These are phyloP conservation scores for Solanum bulbocastanum DNA, from an alignment of 257 asterid genomes.

Conservation along the genomic window DNA sequence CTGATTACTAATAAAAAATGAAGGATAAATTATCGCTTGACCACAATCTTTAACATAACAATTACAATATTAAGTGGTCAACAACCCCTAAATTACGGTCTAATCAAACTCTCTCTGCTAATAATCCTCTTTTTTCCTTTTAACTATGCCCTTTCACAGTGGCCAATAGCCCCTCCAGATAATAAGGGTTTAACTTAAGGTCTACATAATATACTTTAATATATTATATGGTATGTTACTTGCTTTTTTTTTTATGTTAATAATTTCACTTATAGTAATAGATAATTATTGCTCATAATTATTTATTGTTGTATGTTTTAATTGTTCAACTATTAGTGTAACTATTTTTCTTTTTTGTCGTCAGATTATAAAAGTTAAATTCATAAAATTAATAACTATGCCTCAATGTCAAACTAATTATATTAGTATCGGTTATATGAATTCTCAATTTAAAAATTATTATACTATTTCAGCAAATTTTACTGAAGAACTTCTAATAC, in stretches of 20 bases:
- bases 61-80: not conserved
- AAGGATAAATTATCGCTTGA: rapidly evolving
- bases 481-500: not conserved
- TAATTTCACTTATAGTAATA: not conserved
- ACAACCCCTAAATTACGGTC: not conserved
- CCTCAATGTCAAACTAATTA: rapidly evolving
- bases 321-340: not conserved
- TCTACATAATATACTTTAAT: not conserved
- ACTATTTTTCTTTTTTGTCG: rapidly evolving
- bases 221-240: not conserved
- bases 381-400: not conserved
- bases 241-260: not conserved
- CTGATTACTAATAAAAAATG: not conserved
- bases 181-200: not conserved
- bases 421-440: not conserved
- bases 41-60: not conserved
- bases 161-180: not conserved
- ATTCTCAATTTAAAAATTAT: not conserved
- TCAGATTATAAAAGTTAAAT: not conserved
- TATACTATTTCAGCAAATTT: not conserved
- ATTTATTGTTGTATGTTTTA: not conserved
- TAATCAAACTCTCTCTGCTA: not conserved
- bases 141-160: not conserved
- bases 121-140: not conserved
- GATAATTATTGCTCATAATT: not conserved